These are phyloP conservation scores for Senna tora DNA, from an alignment of 306 rosid genomes.

Conservation along the genomic window DNA sequence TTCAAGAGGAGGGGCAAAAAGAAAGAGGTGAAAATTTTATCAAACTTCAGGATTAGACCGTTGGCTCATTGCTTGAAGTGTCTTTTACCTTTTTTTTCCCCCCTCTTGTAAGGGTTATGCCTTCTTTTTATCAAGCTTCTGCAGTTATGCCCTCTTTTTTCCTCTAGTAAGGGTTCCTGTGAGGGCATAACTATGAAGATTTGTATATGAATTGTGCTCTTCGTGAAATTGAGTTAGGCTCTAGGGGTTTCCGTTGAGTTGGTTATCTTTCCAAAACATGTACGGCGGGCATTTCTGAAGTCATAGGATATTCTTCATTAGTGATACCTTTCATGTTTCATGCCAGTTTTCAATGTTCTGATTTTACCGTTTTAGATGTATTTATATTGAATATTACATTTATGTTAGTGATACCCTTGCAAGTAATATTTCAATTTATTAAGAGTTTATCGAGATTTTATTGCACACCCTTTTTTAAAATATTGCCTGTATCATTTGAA, in stretches of 20 bases:
- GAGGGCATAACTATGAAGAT: conserved; percentile 19
- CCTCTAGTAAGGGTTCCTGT: not conserved
- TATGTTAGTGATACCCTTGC: too few relatives aligned
- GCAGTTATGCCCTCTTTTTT: not conserved
- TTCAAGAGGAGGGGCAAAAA: conserved; percentile 67
- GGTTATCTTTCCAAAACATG: conserved; percentile 27
- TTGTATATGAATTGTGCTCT: conserved; percentile 41
- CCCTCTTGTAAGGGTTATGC: too few relatives aligned
- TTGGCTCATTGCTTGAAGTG: not conserved
- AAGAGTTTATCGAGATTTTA: too few relatives aligned
- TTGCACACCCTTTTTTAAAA: too few relatives aligned
- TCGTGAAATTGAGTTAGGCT: conserved; percentile 27
- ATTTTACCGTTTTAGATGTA: not conserved
- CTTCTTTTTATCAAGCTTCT: not conserved
- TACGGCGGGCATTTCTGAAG: not conserved
- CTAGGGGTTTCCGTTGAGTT: not conserved
- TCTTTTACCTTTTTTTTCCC: too few relatives aligned
- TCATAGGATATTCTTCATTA: conserved; percentile 15
- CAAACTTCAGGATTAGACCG: not conserved
- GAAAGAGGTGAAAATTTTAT: conserved; percentile 71
- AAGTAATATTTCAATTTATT: too few relatives aligned
- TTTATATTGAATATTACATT: too few relatives aligned
- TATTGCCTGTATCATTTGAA: too few relatives aligned
- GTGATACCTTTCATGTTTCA: conserved; percentile 8
- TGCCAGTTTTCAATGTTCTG: not conserved